Evolutionary conservation across 208 protist genomes (phyloP), one percentile per base, ranked within the genome.

Genomic region (Crithidia sp.): DNA sequence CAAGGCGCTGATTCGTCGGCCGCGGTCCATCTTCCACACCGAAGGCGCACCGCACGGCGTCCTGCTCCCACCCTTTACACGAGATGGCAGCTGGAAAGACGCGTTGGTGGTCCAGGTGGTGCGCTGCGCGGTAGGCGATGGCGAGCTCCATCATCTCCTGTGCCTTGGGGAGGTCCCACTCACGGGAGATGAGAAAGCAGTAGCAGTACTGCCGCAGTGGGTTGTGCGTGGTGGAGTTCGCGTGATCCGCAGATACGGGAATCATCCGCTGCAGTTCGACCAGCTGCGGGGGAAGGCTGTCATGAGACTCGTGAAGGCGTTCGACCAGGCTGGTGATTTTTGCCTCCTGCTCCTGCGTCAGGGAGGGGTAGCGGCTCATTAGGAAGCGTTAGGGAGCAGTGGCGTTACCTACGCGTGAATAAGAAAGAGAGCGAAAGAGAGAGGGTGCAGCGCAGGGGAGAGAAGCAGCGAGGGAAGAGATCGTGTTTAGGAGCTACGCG

Each of bases 131-230:
- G 54, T 87, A 86, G 52, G 60, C 44, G 28, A 83, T 39, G 2
- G 57, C 65, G 2, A 59, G 37, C 12, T 83, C 36, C 10, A 83
- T 12, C 86, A 94, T 90, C 49, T 78, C 76, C 8, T 88, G 65
- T 4, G 89, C 86, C 59, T 83, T 83, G 37, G 74, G 66, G 14
- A 90, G 62, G 43, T 91, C 62, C 86, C 86, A 94, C 44, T 80
- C 50, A 17, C 79, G 77, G 4, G 83, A 57, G 12, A 74, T 45
- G 16, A 91, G 78, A 64, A 87, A 91, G 12, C 36, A 58, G 75
- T 91, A 89, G 19, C 78, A 81, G 71, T 81, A 84, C 19, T 82
- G 50, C 16, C 84, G 83, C 12, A 62, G 57, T 0, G 70, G 59
- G 40, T 83, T 90, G 47, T 54, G 54, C 10, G 71, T 28, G 0